Evolutionary conservation across 1,139 yeast genomes (phyloP).

Genomic region (Debaryomyces udenii): DNA sequence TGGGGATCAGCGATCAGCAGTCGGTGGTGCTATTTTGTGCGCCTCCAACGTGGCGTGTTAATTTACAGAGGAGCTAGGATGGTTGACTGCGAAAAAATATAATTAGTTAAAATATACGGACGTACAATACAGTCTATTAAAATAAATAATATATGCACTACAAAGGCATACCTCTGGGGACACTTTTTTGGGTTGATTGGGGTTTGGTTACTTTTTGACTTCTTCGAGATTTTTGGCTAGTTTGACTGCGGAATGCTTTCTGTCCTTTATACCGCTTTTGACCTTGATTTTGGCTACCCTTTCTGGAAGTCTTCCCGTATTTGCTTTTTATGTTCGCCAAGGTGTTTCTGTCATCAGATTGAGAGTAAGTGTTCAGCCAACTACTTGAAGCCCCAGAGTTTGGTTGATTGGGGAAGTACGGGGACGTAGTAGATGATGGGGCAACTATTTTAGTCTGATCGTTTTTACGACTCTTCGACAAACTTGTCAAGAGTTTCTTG

Average conservation of each 20-base stretch:
- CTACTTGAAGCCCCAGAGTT: conserved; percentile 1
- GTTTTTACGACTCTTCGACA: conserved; percentile 37
- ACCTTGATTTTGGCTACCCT: not conserved
- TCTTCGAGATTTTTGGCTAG: not conserved
- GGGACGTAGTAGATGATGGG: conserved; percentile 13
- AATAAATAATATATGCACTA: conserved; percentile 5
- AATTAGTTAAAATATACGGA: too few relatives aligned
- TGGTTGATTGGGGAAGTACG: conserved; percentile 14
- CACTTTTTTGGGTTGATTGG: conserved; percentile 1
- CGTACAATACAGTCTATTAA: conserved; percentile 3
- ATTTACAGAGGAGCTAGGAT: too few relatives aligned
- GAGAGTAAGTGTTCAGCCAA: conserved; percentile 5
- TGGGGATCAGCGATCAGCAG: too few relatives aligned
- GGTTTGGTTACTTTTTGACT: conserved; percentile 7
- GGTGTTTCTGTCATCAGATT: conserved; percentile 1
- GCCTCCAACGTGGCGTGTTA: too few relatives aligned
- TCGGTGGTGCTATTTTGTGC: too few relatives aligned
- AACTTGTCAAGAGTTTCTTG: conserved; percentile 41
- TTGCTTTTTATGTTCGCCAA: conserved; percentile 4
- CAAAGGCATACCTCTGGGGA: conserved; percentile 12
- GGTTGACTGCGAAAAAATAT: too few relatives aligned
- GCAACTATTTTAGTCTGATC: conserved; percentile 5
- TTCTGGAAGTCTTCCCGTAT: conserved; percentile 1
- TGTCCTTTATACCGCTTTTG: conserved; percentile 3
- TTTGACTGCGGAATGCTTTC: conserved; percentile 2